Evolutionary conservation across 2,329 filamentous ascomycete species (phyloP), one percentile per base, ranked within the genome.

Genomic region (Fusarium coicis): DNA sequence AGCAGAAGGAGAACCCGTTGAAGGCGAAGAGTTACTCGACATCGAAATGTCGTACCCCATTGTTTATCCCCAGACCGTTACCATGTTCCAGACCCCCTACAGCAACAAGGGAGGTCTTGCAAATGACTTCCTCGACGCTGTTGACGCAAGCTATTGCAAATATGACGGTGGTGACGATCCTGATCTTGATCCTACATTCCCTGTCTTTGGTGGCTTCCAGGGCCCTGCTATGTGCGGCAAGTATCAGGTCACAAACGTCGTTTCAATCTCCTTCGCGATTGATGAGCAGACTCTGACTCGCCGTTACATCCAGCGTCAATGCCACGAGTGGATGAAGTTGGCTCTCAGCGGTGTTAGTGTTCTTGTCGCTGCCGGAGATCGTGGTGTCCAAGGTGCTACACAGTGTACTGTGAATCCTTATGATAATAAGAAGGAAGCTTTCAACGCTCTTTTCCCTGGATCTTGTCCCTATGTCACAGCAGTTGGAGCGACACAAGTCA

Each of bases 311-410:
- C 34, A 63, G 14, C 42, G 60, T 0, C 60, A 63, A 1, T 63
- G 53, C 1, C 53, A 63, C 4, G 60, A 63, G 28, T 60, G 60
- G 53, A 63, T 63, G 60, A 63, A 63, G n/a, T 18, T 63, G 36
- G 60, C 60, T 9, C 60, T 63, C 9, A 46, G 42, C 10, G 60
- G 60, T 21, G 60, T 63, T 1, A 63, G 34, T 1, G 60, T 63
- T 18, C 26, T 63, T 10, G 60, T 63, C 0, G 60, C 60, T 1
- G 7, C 60, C 5, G 60, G 60, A 18, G 60, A 63, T 23, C 42
- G 54, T 4, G 60, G 60, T 1, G 60, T 63, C 0, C 60, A 63
- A 2, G 60, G 42, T 19, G 40, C 18, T 10, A 63, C 10, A 2
- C 26, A 30, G 4, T 63, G 59, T 6, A n/a, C 59, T 1, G 34